phyloP scores from a whole-genome alignment of 2,329 filamentous ascomycete genomes.

The Fusarium miscanthi region DNA sequence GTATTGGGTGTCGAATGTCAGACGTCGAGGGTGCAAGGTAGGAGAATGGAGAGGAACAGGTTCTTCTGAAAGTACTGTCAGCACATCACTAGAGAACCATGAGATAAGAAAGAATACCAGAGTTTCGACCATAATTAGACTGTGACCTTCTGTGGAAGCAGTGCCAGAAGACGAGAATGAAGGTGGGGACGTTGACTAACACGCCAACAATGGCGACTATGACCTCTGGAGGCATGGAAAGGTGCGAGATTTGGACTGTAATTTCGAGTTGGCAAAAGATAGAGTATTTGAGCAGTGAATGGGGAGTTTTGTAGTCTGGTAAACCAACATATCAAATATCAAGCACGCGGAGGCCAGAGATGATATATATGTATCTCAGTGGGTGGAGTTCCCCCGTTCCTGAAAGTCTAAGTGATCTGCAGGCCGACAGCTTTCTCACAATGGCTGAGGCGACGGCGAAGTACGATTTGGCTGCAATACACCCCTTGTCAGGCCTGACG shows the following conservation, averaged over 20 bases:
- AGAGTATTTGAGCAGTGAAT: rapidly evolving
- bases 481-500: neutral
- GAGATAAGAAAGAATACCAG: neutral
- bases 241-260: rapidly evolving
- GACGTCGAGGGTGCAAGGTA: rapidly evolving
- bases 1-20: neutral
- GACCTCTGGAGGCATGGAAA: neutral
- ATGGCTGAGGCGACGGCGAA: slow-evolving; percentile 59
- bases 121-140: neutral
- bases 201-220: slow-evolving; percentile 9
- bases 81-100: rapidly evolving
- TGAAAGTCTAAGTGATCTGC: slow-evolving; percentile 62
- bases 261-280: too few relatives aligned
- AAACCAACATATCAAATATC: rapidly evolving
- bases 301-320: rapidly evolving
- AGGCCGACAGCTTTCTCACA: slow-evolving; percentile 58
- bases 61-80: neutral
- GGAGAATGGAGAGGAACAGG: rapidly evolving
- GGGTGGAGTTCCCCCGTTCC: slow-evolving; percentile 50
- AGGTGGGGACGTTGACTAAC: slow-evolving; percentile 11
- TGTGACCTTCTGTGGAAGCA: neutral
- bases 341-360: neutral
- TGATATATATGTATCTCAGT: neutral
- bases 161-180: slow-evolving; percentile 7
- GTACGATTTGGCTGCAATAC: slow-evolving; percentile 41